Conservation (phyloP, 2,329 filamentous ascomycete genomes). For the Aureobasidium sp. region DNA sequence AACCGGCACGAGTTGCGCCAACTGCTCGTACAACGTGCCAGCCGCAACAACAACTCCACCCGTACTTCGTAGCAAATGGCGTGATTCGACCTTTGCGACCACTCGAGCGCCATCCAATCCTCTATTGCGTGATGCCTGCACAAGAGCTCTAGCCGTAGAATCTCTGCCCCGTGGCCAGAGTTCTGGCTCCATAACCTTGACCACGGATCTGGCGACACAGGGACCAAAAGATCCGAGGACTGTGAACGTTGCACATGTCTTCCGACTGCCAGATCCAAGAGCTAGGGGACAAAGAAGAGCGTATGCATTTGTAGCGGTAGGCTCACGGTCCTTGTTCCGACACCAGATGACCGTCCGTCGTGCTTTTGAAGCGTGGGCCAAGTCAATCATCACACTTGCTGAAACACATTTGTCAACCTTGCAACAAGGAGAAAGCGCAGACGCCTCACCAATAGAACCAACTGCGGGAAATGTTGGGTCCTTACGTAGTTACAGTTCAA, state of each 20-base stretch:
- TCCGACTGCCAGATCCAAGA: constrained; percentile 13
- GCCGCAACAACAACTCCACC: constrained; percentile 10
- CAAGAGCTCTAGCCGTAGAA: constrained; percentile 10
- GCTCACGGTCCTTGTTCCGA: not conserved
- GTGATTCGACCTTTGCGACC: not conserved
- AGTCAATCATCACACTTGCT: not conserved
- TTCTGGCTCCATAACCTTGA: constrained; percentile 6
- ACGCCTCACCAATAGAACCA: not conserved
- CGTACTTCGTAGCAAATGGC: constrained; percentile 6
- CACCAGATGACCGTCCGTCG: constrained; percentile 1
- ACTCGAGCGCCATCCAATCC: constrained; percentile 8
- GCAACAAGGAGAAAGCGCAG: not conserved
- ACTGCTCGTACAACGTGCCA: constrained; percentile 16
- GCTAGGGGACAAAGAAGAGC: constrained; percentile 12
- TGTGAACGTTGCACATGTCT: constrained; percentile 11
- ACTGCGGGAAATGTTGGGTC: not conserved
- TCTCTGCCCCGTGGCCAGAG: constrained; percentile 5
- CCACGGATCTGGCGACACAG: constrained; percentile 1
- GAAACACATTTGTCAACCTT: not conserved
- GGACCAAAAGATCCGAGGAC: constrained; percentile 6
- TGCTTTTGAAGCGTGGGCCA: constrained; percentile 14
- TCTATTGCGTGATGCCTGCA: constrained; percentile 12
- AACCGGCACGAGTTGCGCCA: constrained; percentile 15
- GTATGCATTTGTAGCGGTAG: constrained; percentile 14
- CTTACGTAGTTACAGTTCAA: not conserved